phyloP scores from a whole-genome alignment of 441 rosid species.

The Erodium texanum region DNA sequence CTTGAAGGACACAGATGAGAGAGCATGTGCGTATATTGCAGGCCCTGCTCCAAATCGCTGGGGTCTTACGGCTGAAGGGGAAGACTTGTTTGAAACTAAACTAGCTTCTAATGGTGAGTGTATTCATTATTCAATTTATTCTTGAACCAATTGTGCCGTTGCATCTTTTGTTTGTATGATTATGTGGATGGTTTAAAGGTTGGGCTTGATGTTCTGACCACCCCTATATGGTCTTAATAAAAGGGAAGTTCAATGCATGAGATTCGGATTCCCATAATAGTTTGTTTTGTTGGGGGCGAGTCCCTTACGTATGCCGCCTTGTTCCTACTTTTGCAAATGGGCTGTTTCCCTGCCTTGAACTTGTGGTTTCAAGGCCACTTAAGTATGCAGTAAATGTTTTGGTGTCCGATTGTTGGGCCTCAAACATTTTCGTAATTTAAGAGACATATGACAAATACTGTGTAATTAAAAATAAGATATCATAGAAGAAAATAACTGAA shows the following conservation, averaged over 20 bases:
- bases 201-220: background rate
- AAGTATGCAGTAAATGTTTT: background rate
- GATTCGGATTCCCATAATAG: background rate
- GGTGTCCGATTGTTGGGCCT: background rate
- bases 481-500: background rate
- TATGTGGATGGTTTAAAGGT: background rate
- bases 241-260: background rate
- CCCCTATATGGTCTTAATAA: background rate
- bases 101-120: constrained; percentile 41
- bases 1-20: constrained; percentile 97
- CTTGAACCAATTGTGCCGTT: constrained; percentile 1
- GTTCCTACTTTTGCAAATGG: background rate
- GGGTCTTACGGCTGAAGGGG: constrained; percentile 85
- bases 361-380: background rate
- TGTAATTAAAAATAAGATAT: background rate
- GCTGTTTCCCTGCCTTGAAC: constrained; percentile 1
- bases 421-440: background rate
- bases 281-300: background rate
- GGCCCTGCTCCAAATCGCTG: constrained; percentile 99
- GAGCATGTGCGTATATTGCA: constrained; percentile 98
- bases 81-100: constrained; percentile 69
- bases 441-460: background rate
- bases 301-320: background rate
- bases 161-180: background rate
- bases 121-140: constrained; percentile 5